Conservation (phyloP, 2,329 filamentous ascomycete genomes). For the Claviceps fusiformis region DNA sequence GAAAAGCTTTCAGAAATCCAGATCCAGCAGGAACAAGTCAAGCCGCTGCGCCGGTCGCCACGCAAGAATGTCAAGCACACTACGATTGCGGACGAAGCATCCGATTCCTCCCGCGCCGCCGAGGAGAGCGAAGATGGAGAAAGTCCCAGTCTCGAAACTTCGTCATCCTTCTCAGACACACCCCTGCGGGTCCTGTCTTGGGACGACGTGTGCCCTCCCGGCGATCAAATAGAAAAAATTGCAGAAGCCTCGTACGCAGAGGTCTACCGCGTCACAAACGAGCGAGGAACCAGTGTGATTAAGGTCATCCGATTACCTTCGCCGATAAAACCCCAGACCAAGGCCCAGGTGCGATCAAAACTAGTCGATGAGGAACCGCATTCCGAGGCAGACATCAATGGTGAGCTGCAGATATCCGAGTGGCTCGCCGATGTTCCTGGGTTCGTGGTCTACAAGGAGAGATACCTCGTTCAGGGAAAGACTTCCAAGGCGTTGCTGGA, state of each 20-base stretch:
- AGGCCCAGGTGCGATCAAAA: conserved; percentile 37
- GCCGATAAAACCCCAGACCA: conserved; percentile 44
- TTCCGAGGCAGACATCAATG: conserved; percentile 37
- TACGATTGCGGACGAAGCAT: conserved; percentile 5
- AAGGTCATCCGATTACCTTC: conserved; percentile 49
- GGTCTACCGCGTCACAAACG: conserved; percentile 49
- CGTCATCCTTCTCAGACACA: conserved; percentile 6
- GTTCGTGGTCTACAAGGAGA: conserved; percentile 53
- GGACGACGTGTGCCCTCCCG: conserved; percentile 41
- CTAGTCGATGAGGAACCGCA: conserved; percentile 48
- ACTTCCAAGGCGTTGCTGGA: conserved; percentile 39
- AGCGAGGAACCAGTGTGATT: conserved; percentile 48
- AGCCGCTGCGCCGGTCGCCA: conserved; percentile 6
- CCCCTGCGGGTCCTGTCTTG: conserved; percentile 35
- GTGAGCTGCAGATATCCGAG: conserved; percentile 50
- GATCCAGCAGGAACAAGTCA: conserved; percentile 12
- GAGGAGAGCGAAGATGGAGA: conserved; percentile 6
- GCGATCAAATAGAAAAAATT: conserved; percentile 45
- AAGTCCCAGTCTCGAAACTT: background rate
- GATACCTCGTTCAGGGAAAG: conserved; percentile 44
- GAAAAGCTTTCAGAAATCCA: conserved; percentile 20
- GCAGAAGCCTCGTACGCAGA: conserved; percentile 55
- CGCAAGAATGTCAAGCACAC: conserved; percentile 7
- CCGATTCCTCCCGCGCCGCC: background rate
- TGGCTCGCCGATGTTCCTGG: conserved; percentile 50